A percentile compares a stretch with the other conserved stretches of the same genome.
These are phyloP conservation scores for Metroxylon sagu DNA, from an alignment of 176 grass and related monocot genomes.

Conservation along the genomic window DNA sequence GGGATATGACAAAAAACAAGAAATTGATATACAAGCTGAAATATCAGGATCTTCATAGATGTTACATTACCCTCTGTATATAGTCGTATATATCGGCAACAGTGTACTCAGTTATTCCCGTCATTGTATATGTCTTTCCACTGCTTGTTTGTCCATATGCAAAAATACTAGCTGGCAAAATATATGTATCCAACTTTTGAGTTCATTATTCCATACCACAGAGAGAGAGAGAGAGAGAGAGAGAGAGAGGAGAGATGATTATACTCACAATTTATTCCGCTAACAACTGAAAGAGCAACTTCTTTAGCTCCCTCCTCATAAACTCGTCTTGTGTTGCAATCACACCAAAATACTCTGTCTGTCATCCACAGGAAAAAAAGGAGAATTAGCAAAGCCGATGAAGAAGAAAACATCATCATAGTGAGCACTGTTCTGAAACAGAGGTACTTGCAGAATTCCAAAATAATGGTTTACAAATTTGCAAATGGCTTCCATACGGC, in stretches of 20 bases:
- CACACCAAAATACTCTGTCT: slow-evolving; percentile 81
- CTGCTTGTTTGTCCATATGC: slow-evolving; percentile 99
- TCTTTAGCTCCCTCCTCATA: slow-evolving; percentile 75
- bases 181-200: no score
- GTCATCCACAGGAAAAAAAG: slow-evolving; percentile 12
- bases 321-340: slow-evolving; percentile 61
- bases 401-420: slow-evolving; percentile 1
- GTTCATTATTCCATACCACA: no score
- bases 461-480: no score
- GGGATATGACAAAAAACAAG: no score
- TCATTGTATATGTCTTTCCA: slow-evolving; percentile 98
- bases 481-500: no score
- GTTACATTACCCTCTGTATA: slow-evolving; percentile 59
- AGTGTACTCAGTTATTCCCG: slow-evolving; percentile 79
- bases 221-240: no score
- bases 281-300: slow-evolving; percentile 90
- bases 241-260: slow-evolving; percentile 13
- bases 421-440: no score
- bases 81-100: slow-evolving; percentile 93
- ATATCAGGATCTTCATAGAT: background rate
- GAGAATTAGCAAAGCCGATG: slow-evolving; percentile 17
- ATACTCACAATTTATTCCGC: slow-evolving; percentile 87
- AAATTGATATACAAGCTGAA: background rate
- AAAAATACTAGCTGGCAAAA: slow-evolving; percentile 69
- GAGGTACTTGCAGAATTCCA: no score